Conservation (phyloP, 208 protist genomes). For the Trichomonas gallinae region DNA sequence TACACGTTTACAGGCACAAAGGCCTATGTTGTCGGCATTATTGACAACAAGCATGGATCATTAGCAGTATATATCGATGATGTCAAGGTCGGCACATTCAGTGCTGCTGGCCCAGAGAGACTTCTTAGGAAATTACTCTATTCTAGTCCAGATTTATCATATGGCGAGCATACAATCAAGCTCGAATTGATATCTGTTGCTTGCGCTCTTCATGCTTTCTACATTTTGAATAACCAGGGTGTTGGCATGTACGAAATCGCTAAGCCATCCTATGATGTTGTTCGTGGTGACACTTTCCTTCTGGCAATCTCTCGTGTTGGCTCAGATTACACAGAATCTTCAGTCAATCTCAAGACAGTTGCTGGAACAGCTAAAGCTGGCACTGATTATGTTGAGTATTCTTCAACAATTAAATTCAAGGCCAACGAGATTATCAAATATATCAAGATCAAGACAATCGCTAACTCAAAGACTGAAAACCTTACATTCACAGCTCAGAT, state of each 20-base stretch:
- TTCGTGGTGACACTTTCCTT: background rate
- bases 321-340: background rate
- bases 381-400: background rate
- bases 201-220: background rate
- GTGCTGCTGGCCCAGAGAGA: background rate
- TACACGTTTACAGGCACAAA: background rate
- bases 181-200: background rate
- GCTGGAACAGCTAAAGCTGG: background rate
- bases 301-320: background rate
- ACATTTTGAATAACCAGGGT: background rate
- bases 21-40: background rate
- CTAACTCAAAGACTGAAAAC: background rate
- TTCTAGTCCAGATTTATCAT: background rate
- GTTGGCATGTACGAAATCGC: background rate
- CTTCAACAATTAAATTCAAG: background rate
- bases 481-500: background rate
- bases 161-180: background rate
- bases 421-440: background rate
- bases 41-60: background rate
- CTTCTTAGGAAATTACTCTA: background rate
- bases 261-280: background rate
- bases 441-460: background rate
- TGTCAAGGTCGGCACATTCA: background rate
- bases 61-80: background rate
- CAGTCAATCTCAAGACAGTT: background rate